phyloP scores from a whole-genome alignment of 2,329 filamentous ascomycete genomes.

The Laburnicola sp. region DNA sequence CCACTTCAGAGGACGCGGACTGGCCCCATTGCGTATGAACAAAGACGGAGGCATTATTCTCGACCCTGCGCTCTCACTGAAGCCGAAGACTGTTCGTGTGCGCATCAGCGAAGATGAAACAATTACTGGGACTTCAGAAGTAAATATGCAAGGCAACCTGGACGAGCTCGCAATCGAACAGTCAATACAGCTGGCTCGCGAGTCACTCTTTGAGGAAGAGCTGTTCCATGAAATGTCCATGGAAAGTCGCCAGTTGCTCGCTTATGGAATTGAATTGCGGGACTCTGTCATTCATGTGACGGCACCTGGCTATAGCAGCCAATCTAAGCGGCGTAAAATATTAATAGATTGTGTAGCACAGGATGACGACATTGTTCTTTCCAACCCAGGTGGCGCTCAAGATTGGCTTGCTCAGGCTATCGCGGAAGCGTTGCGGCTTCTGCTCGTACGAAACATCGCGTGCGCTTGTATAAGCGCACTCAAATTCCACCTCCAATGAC shows the following conservation, averaged over 20 bases:
- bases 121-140: constrained; percentile 60
- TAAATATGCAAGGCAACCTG: constrained; percentile 30
- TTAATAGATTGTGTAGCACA: constrained; percentile 69
- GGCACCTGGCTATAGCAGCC: constrained; percentile 18
- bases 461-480: constrained; percentile 70
- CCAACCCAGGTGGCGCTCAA: constrained; percentile 29
- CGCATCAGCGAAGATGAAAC: constrained; percentile 62
- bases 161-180: constrained; percentile 63
- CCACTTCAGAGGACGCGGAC: constrained; percentile 68
- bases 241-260: constrained; percentile 73
- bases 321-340: constrained; percentile 59
- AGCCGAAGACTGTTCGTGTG: constrained; percentile 67
- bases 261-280: constrained; percentile 69
- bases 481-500: constrained; percentile 63
- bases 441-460: constrained; percentile 77
- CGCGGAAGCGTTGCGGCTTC: constrained; percentile 69
- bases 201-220: constrained; percentile 81
- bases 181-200: constrained; percentile 72
- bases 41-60: constrained; percentile 75
- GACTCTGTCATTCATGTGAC: constrained; percentile 48
- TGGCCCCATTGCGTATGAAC: constrained; percentile 75
- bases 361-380: constrained; percentile 49
- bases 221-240: constrained; percentile 86
- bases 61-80: constrained; percentile 64
- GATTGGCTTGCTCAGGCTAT: constrained; percentile 65